Evolutionary conservation across 441 rosid genomes (phyloP), one percentile per base, ranked within the genome.

Genomic region (Populus hybrid): DNA sequence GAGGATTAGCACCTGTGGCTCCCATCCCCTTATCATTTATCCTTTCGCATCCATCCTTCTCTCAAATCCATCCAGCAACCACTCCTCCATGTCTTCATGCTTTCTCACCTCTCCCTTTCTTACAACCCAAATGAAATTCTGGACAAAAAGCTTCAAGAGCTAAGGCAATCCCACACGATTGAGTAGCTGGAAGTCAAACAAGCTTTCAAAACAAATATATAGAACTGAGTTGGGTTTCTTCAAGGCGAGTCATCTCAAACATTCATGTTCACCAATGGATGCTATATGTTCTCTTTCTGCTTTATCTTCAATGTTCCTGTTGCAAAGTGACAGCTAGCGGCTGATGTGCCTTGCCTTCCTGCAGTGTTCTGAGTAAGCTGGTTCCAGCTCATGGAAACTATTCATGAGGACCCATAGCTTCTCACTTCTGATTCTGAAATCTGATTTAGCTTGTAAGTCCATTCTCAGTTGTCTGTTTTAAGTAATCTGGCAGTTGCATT

Each of bases 381-480:
- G 80, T 32, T 83, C 89, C 3, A 85, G 83, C 63, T 79, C 85
- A 10, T 75, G 6, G 82, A 85, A 87, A 65, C 86, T 83, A 63
- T 81, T 86, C 10, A 77, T 26, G 6, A 84, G 38, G 8, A 81
- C 76, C 86, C 84, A 8, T 78, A 75, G 81, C 84, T 78, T 6
- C 7, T 54, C 12, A 24, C 0, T 30, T 76, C 76, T 1, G 75
- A 63, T 21, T 63, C 12, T 20, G 20, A 6, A 12, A 66, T 8
- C 73, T 26, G 16, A 2, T 61, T 40, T 10, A 54, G 35, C n/a
- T 50, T 5, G 59, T 16, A 5, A 16, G 2, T 50, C 4, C n/a
- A 30, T 69, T 26, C n/a, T 63, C 36, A 9, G 1, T 67, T 23
- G 4, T 12, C 21, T 54, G 67, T 65, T 8, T 73, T 0, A 73